Conservation (phyloP, 805 yeast species). For the Ogataea siamensis region DNA sequence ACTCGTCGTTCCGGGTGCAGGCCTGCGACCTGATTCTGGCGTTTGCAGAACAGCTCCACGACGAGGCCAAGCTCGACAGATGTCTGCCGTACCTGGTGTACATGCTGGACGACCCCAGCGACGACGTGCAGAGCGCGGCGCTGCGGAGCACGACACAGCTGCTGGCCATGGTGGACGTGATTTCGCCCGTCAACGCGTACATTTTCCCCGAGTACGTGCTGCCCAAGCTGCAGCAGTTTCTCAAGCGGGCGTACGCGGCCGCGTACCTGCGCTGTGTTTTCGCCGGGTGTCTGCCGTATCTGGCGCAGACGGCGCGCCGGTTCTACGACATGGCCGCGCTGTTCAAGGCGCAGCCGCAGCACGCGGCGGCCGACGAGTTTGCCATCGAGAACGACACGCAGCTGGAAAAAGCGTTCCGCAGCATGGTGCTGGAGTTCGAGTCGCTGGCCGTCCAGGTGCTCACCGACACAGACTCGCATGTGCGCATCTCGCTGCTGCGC, state of each 20-base stretch:
- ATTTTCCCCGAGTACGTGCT: conserved; percentile 80
- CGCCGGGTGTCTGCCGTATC: conserved; percentile 69
- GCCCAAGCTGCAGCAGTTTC: conserved; percentile 58
- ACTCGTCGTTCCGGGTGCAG: conserved; percentile 57
- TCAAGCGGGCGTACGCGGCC: conserved; percentile 35
- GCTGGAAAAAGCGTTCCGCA: conserved; percentile 40
- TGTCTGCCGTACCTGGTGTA: conserved; percentile 76
- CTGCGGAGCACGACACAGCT: conserved; percentile 66
- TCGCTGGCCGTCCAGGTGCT: conserved; percentile 60
- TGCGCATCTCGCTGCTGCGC: conserved; percentile 64
- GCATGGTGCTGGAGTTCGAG: conserved; percentile 57
- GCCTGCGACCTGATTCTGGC: conserved; percentile 78
- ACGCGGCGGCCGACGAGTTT: conserved; percentile 35
- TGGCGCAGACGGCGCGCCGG: conserved; percentile 62
- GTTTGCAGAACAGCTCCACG: conserved; percentile 71
- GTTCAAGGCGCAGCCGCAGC: conserved; percentile 35
- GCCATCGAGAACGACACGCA: conserved; percentile 32
- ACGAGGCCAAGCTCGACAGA: conserved; percentile 83
- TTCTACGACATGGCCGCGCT: conserved; percentile 62
- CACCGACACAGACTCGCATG: conserved; percentile 65
- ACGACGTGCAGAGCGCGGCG: conserved; percentile 66
- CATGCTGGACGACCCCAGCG: conserved; percentile 66
- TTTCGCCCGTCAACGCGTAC: conserved; percentile 72
- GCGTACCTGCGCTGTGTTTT: conserved; percentile 58
- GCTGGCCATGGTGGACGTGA: conserved; percentile 55